These are phyloP conservation scores for Cymodocea nodosa DNA, from an alignment of 116 monocot species.

Conservation along the genomic window DNA sequence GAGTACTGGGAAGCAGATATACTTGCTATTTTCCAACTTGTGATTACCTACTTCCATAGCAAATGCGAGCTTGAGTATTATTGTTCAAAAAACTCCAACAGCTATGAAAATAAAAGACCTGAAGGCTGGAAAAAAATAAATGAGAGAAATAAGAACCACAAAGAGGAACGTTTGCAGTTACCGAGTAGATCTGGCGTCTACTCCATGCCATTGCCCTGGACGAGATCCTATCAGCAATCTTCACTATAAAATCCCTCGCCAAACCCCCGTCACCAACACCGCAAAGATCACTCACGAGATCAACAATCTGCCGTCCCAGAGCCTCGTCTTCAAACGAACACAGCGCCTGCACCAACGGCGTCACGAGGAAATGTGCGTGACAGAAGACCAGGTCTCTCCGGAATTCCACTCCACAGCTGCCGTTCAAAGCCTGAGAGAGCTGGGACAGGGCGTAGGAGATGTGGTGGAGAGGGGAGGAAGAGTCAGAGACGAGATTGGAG, in stretches of 20 bases:
- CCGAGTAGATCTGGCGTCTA: slow-evolving; percentile 39
- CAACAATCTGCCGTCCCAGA: slow-evolving; percentile 39
- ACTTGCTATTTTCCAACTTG: too few relatives aligned
- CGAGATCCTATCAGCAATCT: slow-evolving; percentile 38
- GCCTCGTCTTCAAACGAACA: slow-evolving; percentile 35
- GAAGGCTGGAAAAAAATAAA: neutral
- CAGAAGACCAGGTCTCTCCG: slow-evolving; percentile 16
- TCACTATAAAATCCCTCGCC: slow-evolving; percentile 33
- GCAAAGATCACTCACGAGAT: slow-evolving; percentile 42
- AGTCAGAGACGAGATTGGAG: slow-evolving; percentile 40
- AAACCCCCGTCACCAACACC: slow-evolving; percentile 6
- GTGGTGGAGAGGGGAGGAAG: slow-evolving; percentile 54
- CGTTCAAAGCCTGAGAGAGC: slow-evolving; percentile 38
- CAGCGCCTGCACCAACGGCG: slow-evolving; percentile 49
- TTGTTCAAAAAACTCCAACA: too few relatives aligned
- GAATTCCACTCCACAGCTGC: slow-evolving; percentile 14
- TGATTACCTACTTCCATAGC: too few relatives aligned
- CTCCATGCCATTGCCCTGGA: slow-evolving; percentile 39
- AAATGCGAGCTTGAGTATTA: too few relatives aligned
- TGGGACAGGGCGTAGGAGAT: slow-evolving; percentile 74
- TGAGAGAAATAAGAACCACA: neutral
- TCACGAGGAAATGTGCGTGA: slow-evolving; percentile 43
- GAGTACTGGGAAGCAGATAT: too few relatives aligned
- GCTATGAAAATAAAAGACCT: neutral
- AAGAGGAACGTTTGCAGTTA: slow-evolving; percentile 3